Evolutionary conservation across 2,329 filamentous ascomycete genomes (phyloP).

Genomic region (Exutisphaerella laricina): DNA sequence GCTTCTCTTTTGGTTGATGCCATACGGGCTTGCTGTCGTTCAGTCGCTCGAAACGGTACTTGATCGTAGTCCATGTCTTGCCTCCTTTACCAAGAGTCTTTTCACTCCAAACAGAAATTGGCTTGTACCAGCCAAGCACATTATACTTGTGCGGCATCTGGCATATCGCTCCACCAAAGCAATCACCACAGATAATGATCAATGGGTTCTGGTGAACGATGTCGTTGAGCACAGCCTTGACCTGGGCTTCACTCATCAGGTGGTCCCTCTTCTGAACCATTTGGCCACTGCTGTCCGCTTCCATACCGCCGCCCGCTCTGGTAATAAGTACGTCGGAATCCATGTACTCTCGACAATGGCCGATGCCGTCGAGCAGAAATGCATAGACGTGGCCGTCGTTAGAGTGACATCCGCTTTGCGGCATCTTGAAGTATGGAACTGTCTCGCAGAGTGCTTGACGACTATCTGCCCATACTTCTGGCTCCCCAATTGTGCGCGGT

Average conservation of each 20-base stretch:
- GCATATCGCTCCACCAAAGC: slow-evolving; percentile 46
- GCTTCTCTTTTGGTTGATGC: slow-evolving; percentile 25
- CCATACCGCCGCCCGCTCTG: slow-evolving; percentile 53
- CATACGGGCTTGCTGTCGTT: slow-evolving; percentile 49
- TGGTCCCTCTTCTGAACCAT: slow-evolving; percentile 47
- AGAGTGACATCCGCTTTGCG: slow-evolving; percentile 56
- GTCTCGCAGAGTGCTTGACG: slow-evolving; percentile 60
- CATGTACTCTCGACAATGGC: slow-evolving; percentile 51
- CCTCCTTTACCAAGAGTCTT: slow-evolving; percentile 36
- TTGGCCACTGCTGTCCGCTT: slow-evolving; percentile 42
- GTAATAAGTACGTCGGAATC: slow-evolving; percentile 59
- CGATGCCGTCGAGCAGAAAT: slow-evolving; percentile 55
- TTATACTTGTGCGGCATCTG: slow-evolving; percentile 55
- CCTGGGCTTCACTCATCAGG: slow-evolving; percentile 32
- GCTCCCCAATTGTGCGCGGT: slow-evolving; percentile 34
- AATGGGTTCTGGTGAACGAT: slow-evolving; percentile 47
- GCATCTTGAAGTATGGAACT: slow-evolving; percentile 56
- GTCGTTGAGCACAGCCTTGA: slow-evolving; percentile 43
- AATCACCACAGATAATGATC: slow-evolving; percentile 46
- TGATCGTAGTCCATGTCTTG: slow-evolving; percentile 40
- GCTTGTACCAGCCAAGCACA: slow-evolving; percentile 63
- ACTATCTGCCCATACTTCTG: slow-evolving; percentile 52
- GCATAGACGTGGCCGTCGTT: slow-evolving; percentile 47
- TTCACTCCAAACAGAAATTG: slow-evolving; percentile 65
- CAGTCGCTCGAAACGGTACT: slow-evolving; percentile 62